Evolutionary conservation across 83 land plant genomes (phyloP).

Genomic region (Diphasiastrum complanatum): DNA sequence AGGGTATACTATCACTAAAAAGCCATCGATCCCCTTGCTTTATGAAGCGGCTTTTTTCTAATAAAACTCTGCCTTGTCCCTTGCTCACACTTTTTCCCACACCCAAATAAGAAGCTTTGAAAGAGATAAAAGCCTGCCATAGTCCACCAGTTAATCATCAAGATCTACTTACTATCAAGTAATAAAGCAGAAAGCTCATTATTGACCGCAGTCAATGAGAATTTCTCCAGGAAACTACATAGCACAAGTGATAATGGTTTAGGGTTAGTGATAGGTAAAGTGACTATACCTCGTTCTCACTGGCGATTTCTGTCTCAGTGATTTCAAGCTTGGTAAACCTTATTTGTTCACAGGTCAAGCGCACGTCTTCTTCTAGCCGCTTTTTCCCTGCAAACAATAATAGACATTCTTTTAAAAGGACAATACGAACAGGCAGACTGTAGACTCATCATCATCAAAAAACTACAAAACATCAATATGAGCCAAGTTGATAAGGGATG

Average conservation of each 20-base stretch:
- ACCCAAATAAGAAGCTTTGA: slow-evolving; percentile 27
- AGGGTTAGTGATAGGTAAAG: background rate
- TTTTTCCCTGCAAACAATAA: slow-evolving; percentile 17
- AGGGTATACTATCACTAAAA: slow-evolving; percentile 9
- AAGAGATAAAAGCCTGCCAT: slow-evolving; percentile 28
- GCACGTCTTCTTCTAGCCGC: slow-evolving; percentile 25
- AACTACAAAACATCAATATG: too few relatives aligned
- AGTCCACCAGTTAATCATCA: too few relatives aligned
- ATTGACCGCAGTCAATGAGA: too few relatives aligned
- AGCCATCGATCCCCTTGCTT: slow-evolving; percentile 20
- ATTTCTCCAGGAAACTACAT: too few relatives aligned
- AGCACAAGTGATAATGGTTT: background rate
- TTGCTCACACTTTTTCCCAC: slow-evolving; percentile 17
- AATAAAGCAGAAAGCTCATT: too few relatives aligned
- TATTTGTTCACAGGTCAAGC: slow-evolving; percentile 25
- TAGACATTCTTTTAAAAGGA: too few relatives aligned
- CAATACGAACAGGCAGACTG: too few relatives aligned
- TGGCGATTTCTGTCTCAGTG: slow-evolving; percentile 13
- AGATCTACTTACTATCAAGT: too few relatives aligned
- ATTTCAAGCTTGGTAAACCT: slow-evolving; percentile 34
- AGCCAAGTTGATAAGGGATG: too few relatives aligned
- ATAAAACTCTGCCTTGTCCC: slow-evolving; percentile 17
- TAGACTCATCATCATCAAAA: too few relatives aligned
- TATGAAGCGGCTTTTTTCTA: slow-evolving; percentile 24
- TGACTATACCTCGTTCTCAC: slow-evolving; percentile 22